Percentiles rank a stretch among this genome's conserved stretches.
Evolutionary conservation across 495 filamentous ascomycete genomes (phyloP).

Genomic region (Hypoxylon perforatum): DNA sequence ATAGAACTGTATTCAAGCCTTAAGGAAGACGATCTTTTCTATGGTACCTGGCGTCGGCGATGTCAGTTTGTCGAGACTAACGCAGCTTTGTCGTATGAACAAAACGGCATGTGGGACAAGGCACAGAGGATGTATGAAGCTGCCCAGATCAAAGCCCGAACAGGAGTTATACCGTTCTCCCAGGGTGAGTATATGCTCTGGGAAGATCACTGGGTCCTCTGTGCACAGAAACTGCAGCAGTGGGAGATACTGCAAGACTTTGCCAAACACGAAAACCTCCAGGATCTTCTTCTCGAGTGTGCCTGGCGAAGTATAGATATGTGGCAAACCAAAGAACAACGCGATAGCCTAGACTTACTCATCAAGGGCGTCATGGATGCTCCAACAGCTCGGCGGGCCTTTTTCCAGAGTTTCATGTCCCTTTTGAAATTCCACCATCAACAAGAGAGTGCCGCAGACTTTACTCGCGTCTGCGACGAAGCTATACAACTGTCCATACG

Average conservation of each 20-base stretch:
- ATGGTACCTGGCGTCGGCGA: conserved; percentile 94
- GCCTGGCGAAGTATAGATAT: conserved; percentile 94
- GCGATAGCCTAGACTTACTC: conserved; percentile 87
- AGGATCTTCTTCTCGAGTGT: conserved; percentile 94
- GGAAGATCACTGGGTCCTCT: conserved; percentile 99
- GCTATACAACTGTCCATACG: conserved; percentile 95
- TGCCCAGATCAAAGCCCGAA: conserved; percentile 96
- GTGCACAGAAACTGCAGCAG: conserved; percentile 97
- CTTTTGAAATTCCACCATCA: conserved; percentile 92
- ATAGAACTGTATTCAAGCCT: conserved; percentile 89
- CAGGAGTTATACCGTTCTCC: conserved; percentile 91
- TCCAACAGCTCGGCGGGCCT: conserved; percentile 89
- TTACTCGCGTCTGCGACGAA: conserved; percentile 91
- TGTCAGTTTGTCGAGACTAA: conserved; percentile 98
- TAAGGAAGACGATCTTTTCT: conserved; percentile 96
- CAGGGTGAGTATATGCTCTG: conserved; percentile 98
- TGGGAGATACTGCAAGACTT: conserved; percentile 98
- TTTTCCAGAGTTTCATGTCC: conserved; percentile 98
- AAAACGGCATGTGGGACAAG: conserved; percentile 99
- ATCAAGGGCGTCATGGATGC: conserved; percentile 98
- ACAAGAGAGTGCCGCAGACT: conserved; percentile 80
- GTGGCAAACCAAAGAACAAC: conserved; percentile 85
- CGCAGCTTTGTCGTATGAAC: conserved; percentile 94
- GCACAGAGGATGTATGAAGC: conserved; percentile 95
- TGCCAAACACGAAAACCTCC: conserved; percentile 98